Percentiles rank a stretch among this genome's conserved stretches.
These are phyloP conservation scores for Kuraishia ogatae DNA, from an alignment of 805 yeast genomes.

Conservation along the genomic window DNA sequence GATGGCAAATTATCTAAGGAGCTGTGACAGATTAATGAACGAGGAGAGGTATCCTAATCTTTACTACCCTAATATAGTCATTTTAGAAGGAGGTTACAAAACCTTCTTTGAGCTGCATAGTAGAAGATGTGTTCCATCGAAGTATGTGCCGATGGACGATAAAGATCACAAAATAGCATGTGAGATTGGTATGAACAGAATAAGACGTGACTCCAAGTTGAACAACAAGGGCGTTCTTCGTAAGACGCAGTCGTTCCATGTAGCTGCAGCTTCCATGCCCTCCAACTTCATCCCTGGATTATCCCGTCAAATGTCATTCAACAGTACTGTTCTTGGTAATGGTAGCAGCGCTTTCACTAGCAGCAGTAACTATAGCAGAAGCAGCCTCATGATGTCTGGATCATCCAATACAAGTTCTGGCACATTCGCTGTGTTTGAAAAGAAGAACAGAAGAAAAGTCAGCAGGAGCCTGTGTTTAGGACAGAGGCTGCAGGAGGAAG, in stretches of 20 bases:
- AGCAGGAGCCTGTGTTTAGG: not conserved
- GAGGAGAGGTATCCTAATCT: constrained; percentile 71
- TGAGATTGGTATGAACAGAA: constrained; percentile 32
- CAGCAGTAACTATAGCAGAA: not conserved
- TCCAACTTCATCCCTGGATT: not conserved
- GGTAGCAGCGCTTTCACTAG: not conserved
- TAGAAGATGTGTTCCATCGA: constrained; percentile 61
- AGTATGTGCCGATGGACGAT: constrained; percentile 83
- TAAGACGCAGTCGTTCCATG: constrained; percentile 28
- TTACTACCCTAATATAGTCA: constrained; percentile 80
- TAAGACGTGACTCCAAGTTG: constrained; percentile 21
- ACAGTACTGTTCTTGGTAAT: not conserved
- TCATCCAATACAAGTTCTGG: not conserved
- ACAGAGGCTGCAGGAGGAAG: not conserved
- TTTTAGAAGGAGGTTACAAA: constrained; percentile 88
- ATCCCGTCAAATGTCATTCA: not conserved
- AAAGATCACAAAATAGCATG: constrained; percentile 36
- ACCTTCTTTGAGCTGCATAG: constrained; percentile 56
- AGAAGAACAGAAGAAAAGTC: not conserved
- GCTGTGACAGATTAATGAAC: constrained; percentile 71
- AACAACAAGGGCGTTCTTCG: constrained; percentile 12
- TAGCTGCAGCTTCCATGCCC: constrained; percentile 1
- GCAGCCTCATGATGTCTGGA: not conserved
- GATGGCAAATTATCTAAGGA: constrained; percentile 80
- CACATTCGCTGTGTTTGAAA: not conserved